Evolutionary conservation across 2,329 filamentous ascomycete genomes (phyloP).

Genomic region (Aspergillus pseudoterreus): DNA sequence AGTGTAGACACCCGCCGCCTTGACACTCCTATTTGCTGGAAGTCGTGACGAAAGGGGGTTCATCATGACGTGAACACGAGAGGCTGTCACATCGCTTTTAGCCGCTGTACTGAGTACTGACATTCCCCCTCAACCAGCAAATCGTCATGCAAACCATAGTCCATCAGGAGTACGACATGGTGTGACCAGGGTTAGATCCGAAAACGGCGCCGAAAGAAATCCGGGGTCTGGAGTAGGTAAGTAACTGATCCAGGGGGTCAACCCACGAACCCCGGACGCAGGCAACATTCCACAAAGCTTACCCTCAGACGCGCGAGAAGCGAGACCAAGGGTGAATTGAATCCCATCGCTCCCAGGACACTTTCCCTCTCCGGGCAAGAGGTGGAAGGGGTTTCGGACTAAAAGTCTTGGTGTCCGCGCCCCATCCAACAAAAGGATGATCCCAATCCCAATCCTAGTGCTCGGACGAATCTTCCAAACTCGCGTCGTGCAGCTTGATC

Average conservation of each 20-base stretch:
- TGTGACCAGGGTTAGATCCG: not conserved
- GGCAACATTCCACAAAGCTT: no score
- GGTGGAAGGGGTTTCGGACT: not conserved
- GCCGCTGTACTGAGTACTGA: no score
- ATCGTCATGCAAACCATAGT: no score
- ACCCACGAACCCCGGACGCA: no score
- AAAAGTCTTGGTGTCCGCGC: not conserved
- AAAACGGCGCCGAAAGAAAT: not conserved
- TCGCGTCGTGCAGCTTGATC: not conserved
- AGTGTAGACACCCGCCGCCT: conserved; percentile 5
- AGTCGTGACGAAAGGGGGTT: not conserved
- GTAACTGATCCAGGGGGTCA: not conserved
- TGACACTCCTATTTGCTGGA: not conserved
- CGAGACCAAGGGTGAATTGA: not conserved
- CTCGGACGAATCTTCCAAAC: no score
- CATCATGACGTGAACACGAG: not conserved
- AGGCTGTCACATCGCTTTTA: not conserved
- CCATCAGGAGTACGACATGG: not conserved
- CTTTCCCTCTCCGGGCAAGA: not conserved
- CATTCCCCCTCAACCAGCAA: no score
- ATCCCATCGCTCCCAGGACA: not conserved
- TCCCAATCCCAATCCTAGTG: conserved; percentile 1
- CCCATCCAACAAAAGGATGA: conserved; percentile 1
- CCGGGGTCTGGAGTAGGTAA: not conserved
- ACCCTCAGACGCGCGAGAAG: no score